These are phyloP conservation scores for Massarina eburnea DNA, from an alignment of 2,329 filamentous ascomycete species.

Conservation along the genomic window DNA sequence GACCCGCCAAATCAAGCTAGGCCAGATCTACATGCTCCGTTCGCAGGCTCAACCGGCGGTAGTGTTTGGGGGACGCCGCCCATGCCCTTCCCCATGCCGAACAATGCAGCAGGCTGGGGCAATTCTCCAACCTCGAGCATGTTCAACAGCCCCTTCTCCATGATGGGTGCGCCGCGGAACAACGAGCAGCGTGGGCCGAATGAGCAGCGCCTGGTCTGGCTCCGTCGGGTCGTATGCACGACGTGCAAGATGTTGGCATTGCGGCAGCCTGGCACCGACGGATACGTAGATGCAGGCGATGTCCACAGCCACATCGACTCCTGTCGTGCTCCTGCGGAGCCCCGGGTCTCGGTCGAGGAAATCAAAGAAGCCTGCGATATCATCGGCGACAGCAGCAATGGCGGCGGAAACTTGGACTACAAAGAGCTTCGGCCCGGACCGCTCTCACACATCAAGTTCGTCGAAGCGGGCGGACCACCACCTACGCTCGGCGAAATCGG, in stretches of 20 bases:
- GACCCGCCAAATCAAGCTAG: constrained; percentile 34
- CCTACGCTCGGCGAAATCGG: constrained; percentile 50
- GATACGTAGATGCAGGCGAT: constrained; percentile 69
- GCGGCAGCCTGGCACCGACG: constrained; percentile 52
- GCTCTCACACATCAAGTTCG: constrained; percentile 48
- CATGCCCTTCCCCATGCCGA: constrained; percentile 44
- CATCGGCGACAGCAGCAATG: constrained; percentile 78
- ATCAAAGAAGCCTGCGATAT: constrained; percentile 86
- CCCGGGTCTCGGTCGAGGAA: constrained; percentile 63
- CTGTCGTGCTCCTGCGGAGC: constrained; percentile 61
- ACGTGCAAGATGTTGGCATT: constrained; percentile 69
- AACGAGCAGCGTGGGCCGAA: constrained; percentile 27
- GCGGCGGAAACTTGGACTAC: constrained; percentile 83
- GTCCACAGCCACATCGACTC: constrained; percentile 67
- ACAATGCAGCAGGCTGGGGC: constrained; percentile 41
- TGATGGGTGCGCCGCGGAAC: constrained; percentile 23
- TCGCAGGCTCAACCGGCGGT: constrained; percentile 28
- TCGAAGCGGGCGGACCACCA: constrained; percentile 32
- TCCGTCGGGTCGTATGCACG: constrained; percentile 66
- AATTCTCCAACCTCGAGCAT: constrained; percentile 38
- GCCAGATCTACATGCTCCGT: constrained; percentile 36
- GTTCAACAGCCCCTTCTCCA: constrained; percentile 37
- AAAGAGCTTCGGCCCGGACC: constrained; percentile 53
- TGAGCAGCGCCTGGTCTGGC: constrained; percentile 33
- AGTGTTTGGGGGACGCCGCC: constrained; percentile 48